phyloP scores from a whole-genome alignment of 2,329 filamentous ascomycete species.

The Phaeoacremonium minimum region DNA sequence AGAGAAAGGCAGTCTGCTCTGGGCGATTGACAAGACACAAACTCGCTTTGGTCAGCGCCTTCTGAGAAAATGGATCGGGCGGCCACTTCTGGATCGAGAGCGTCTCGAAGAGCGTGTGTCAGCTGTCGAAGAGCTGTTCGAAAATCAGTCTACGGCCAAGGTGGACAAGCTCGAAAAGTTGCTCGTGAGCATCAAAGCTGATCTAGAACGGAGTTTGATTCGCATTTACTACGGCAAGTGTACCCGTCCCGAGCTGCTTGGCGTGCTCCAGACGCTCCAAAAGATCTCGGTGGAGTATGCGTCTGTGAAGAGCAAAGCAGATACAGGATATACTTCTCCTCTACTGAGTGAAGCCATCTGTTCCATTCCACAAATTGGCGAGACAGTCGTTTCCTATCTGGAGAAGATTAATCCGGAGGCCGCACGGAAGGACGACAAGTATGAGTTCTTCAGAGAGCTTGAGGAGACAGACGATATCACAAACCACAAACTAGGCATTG shows the following conservation, averaged over 20 bases:
- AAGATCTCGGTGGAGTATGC: conserved; percentile 74
- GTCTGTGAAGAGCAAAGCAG: conserved; percentile 57
- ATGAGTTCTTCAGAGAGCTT: conserved; percentile 83
- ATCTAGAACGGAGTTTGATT: conserved; percentile 89
- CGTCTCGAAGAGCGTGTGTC: conserved; percentile 73
- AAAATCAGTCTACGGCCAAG: conserved; percentile 58
- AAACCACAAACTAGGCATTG: conserved; percentile 85
- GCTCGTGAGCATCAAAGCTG: conserved; percentile 66
- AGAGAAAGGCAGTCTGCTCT: conserved; percentile 85
- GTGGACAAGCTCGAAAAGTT: conserved; percentile 73
- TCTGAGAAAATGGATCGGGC: conserved; percentile 90
- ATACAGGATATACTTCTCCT: conserved; percentile 68
- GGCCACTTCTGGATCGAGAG: conserved; percentile 74
- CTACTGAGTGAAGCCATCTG: conserved; percentile 69
- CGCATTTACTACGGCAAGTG: conserved; percentile 98
- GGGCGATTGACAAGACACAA: conserved; percentile 88
- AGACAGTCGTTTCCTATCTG: conserved; percentile 69
- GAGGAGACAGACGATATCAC: conserved; percentile 86
- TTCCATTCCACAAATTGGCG: conserved; percentile 70
- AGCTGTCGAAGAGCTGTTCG: conserved; percentile 82
- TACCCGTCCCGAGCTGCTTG: conserved; percentile 80
- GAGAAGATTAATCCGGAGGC: conserved; percentile 79
- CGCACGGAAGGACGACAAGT: conserved; percentile 86
- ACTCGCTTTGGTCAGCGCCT: conserved; percentile 86
- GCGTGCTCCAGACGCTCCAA: conserved; percentile 80